Evolutionary conservation across 1,284 basidiomycete genomes (phyloP), one percentile per base, ranked within the genome.

Genomic region (Sanghuangporus baumii): DNA sequence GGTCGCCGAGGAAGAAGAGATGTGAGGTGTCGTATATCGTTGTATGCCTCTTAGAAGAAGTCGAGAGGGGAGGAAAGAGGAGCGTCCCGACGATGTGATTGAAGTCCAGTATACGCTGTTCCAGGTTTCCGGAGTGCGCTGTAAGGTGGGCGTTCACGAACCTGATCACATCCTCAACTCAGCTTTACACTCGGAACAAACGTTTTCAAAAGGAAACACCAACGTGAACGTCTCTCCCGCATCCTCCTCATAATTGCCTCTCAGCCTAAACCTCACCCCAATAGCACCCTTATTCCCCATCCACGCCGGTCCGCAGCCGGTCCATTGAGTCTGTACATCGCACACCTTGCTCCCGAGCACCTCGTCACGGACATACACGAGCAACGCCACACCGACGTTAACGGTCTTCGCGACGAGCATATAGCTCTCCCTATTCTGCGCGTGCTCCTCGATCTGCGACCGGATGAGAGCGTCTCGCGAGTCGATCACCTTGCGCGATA

Each of bases 211-310:
- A 47, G 55, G 6, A 59, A 55, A 57, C 40, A 51, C 90, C 74
- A 75, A 94, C 92, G 93, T 95, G 76, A 87, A 89, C 1, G 82
- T 83, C 72, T 96, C 89, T 40, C 91, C 91, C 59, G 78, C 68
- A n/a, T 51, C 46, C 52, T 78, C 76, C 6, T 81, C 84, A 37
- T 83, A 79, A 34, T 78, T 75, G 9, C 75, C 78, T 31, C 80
- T 75, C 26, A 96, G 79, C 48, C 90, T 86, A 72, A 98, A 88
- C 54, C 96, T 82, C 41, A 94, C 81, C 16, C 92, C 96, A 2
- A 97, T 94, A 0, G 93, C 96, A 31, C 94, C 94, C 75, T 99
- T 99, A 78, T 98, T 98, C 11, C 94, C 94, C 91, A 98, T 91
- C 66, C 82, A 91, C 18, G 73, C 78, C 16, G 87, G 88, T 1